These are phyloP conservation scores for Aspergillus uvarum DNA, from an alignment of 2,329 filamentous ascomycete species.

Conservation along the genomic window DNA sequence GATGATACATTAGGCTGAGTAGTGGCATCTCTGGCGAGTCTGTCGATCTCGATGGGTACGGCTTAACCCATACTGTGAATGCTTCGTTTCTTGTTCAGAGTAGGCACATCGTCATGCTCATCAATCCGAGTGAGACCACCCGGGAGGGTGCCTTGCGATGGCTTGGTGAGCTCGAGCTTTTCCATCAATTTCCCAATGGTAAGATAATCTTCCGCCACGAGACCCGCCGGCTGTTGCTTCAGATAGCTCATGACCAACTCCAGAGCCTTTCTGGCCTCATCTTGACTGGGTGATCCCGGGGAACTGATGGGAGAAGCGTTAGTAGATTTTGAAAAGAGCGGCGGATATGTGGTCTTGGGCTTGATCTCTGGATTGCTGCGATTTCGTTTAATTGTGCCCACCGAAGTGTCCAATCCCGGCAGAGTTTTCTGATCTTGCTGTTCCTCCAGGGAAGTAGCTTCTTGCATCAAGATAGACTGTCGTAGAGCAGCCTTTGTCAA, in stretches of 20 bases:
- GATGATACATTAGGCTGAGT: background rate
- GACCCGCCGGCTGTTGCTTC: slow-evolving; percentile 65
- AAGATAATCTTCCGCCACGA: slow-evolving; percentile 76
- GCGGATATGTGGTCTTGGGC: slow-evolving; percentile 42
- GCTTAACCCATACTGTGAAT: slow-evolving; percentile 43
- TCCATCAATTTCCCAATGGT: slow-evolving; percentile 80
- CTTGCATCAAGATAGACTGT: slow-evolving; percentile 41
- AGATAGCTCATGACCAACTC: slow-evolving; percentile 82
- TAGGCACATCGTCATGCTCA: slow-evolving; percentile 43
- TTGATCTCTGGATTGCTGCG: slow-evolving; percentile 48
- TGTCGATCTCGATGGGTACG: background rate
- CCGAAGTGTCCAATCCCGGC: slow-evolving; percentile 27
- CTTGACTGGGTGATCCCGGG: slow-evolving; percentile 70
- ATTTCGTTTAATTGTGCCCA: slow-evolving; percentile 43
- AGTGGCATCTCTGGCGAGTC: background rate
- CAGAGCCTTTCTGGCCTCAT: slow-evolving; percentile 79
- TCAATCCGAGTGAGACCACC: slow-evolving; percentile 47
- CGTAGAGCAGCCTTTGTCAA: slow-evolving; percentile 54
- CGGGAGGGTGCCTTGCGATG: slow-evolving; percentile 38
- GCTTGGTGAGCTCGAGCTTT: slow-evolving; percentile 71
- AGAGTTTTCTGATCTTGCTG: slow-evolving; percentile 41
- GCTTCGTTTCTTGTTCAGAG: slow-evolving; percentile 48
- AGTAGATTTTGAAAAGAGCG: slow-evolving; percentile 39
- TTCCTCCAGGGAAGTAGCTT: slow-evolving; percentile 53
- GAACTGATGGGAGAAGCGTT: slow-evolving; percentile 54